These are phyloP conservation scores for Luffa aegyptiaca DNA, from an alignment of 306 rosid species.

Conservation along the genomic window DNA sequence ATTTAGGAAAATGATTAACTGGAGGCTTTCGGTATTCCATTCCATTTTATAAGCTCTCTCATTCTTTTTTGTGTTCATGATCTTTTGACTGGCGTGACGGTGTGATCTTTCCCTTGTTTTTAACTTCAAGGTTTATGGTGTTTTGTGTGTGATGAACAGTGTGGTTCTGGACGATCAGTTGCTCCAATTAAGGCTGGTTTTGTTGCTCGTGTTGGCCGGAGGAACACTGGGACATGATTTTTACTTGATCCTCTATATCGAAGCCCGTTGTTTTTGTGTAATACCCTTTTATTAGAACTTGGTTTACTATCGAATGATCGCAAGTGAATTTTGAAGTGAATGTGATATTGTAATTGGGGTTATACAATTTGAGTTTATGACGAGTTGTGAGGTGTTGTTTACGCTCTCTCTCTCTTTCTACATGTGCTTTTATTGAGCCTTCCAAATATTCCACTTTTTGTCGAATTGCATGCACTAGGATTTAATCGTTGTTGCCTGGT, in stretches of 20 bases:
- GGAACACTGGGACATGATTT: constrained; percentile 58
- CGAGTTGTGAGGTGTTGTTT: neutral
- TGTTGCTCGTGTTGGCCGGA: constrained; percentile 93
- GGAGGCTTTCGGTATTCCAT: neutral
- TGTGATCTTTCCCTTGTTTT: neutral
- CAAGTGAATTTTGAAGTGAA: constrained; percentile 2
- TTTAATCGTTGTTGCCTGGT: neutral
- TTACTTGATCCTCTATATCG: neutral
- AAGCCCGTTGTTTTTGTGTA: neutral
- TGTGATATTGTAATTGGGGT: neutral
- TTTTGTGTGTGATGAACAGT: constrained; percentile 42
- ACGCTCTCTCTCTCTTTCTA: neutral
- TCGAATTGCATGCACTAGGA: too few species aligned
- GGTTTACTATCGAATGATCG: neutral
- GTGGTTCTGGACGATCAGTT: constrained; percentile 91
- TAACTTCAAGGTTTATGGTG: neutral
- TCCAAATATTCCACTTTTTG: neutral
- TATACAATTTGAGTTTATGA: neutral
- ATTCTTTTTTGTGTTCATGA: neutral
- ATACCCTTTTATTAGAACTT: neutral
- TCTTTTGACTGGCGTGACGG: neutral
- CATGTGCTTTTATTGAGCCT: neutral
- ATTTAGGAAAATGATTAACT: neutral
- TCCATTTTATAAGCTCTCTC: neutral
- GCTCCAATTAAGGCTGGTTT: constrained; percentile 96